Evolutionary conservation across 495 filamentous ascomycete species (phyloP), one percentile per base, ranked within the genome.

Genomic region (Trichoderma erinaceum): DNA sequence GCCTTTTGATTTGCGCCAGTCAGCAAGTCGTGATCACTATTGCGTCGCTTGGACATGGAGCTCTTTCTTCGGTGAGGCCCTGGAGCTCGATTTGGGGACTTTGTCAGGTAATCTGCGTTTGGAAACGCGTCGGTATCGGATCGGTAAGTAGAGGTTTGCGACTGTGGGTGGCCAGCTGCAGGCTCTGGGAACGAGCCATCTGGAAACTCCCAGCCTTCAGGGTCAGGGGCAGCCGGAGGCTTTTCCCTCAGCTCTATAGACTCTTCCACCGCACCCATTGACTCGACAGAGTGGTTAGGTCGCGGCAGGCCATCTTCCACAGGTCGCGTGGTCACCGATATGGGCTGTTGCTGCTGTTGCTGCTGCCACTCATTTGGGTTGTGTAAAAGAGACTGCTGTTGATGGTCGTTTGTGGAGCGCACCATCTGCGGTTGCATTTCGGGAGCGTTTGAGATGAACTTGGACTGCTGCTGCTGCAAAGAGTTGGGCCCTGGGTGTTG

Each of bases 131-230:
- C 92, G 1, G 88, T 91, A 73, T 97, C 93, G 3, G 90, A 91
- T 64, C 92, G 68, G 81, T 85, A 75, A 35, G 84, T 70, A 46
- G 74, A 68, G 71, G 79, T 56, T 82, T 85, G 68, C 18, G 75
- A 71, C 5, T 71, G 64, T 41, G 71, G 72, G 75, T 76, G 70
- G 81, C 84, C 61, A 5, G 75, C 66, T 38, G 68, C 66, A 10
- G 82, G 73, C 32, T 87, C 79, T 21, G 81, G 78, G 67, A 85
- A 84, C 35, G 78, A 79, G 18, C 83, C 81, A 66, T 98, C 94
- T 68, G 92, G 91, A 73, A 99, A 99, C 75, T 95, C 92, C 95
- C 95, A 99, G 13, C 84, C 89, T 76, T 96, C 93, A 6, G 83
- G 75, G 69, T 95, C 90, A 11, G 65, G 41, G 18, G 38, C 43